Evolutionary conservation across 2,329 filamentous ascomycete species (phyloP), one percentile per base, ranked within the genome.

Genomic region (Alternaria brassicae): DNA sequence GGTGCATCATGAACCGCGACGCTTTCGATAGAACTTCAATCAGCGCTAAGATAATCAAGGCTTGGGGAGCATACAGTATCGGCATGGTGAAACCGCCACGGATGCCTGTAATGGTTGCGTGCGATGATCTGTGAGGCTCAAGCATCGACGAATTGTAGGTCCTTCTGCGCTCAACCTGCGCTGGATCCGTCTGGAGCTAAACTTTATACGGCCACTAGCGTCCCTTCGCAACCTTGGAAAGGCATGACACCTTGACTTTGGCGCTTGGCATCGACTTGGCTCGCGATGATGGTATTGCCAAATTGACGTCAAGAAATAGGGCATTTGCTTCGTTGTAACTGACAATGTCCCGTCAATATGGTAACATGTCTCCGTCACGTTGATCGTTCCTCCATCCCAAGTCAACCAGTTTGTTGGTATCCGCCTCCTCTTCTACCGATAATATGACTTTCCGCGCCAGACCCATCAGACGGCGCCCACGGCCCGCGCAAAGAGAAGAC

Each of bases 221-320:
- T 17, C 21, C 5, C 12, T 3, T 10, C 13, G 6, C 19, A 12
- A 7, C 15, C 30, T 21, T 41, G 12, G 13, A n/a, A 25, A 28
- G 27, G 34, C 34, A 60, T 62, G 52, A 56, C 56, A 49, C 39
- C 36, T 56, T 53, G 47, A 62, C 53, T 60, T 44, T 36, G 13
- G n/a, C 13, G 32, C 40, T 52, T 53, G 27, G 36, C 47, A 21
- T 53, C 50, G 27, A 53, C 36, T 41, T 56, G 34, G 47, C 40
- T 9, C 17, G n/a, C 30, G 9, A 44, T 6, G 15, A 41, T 25
- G 27, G 30, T 3, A 32, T n/a, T 48, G 57, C 47, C 40, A 36
- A 56, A 40, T 58, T 62, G 56, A 54, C 57, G 49, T 60, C 60
- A 60, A 62, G 53, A 39, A 49, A 53, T 41, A 44, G 19, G 34